Base-by-base conservation (phyloP, 1,139 yeast species). In the Candida buenavistaensis region DNA sequence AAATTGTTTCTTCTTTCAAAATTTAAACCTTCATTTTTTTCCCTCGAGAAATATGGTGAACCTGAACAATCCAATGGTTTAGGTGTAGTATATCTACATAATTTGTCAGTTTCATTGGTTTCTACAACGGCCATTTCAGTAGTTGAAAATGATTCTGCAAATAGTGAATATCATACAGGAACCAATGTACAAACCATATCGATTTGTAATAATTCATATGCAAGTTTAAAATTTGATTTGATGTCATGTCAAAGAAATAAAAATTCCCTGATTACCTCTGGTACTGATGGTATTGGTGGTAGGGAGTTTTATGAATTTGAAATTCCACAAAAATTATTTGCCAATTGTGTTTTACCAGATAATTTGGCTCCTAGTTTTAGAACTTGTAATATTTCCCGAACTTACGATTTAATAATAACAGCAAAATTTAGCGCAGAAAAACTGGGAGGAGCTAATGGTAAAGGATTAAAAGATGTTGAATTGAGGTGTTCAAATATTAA, bases 331-430 rank as follows among this genome's bases (percentile, higher is more conserved):
- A 51, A 58, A 35, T 54, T 62, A 36, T 72, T 57, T 36, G 50
- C 56, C 23, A 67, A 68, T 39, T 69, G 75, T 22, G 51, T 64
- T 1, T 48, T 80, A 10, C 83, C 86, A 0, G 72, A 65, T 30
- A 54, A 64, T 36, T 55, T 78, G 6, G 57, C 78, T 1, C 85
- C 86, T 2, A 62, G 75, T 5, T 81, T 81, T 53, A 59, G 55
- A 24, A 75, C 81, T 3, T 80, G 87, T 52, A 80, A 79, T 50
- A 68, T 80, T 11, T 51, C 66, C 4, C 59, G 85, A 30, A 50
- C 47, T n/a, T 80, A 80, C 47, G 52, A 56, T 9, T 43, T 80
- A 27, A 54, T 55, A 13, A 57, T 80, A 2, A 53, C 54, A 3
- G 79, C 67, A 2, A 79, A 75, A 3, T 63, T 80, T 38, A 57